Evolutionary conservation across 2,329 filamentous ascomycete species (phyloP), one percentile per base, ranked within the genome.

Genomic region (Arthrinium phaeospermum): DNA sequence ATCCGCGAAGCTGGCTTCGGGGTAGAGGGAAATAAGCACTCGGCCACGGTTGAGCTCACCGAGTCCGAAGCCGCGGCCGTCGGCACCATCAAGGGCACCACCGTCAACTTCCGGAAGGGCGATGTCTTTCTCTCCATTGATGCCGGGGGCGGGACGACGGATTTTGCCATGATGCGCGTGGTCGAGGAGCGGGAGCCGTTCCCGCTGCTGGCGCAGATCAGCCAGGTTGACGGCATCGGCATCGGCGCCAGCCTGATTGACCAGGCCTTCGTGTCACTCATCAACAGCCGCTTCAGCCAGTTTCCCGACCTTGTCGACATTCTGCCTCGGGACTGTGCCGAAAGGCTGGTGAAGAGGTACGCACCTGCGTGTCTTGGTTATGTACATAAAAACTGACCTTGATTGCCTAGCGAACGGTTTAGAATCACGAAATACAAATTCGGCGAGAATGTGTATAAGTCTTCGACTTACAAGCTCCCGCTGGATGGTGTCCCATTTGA

Each of bases 1-100:
- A 85, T 89, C 3, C 75, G 77, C 19, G 78, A 82, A 22, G 85
- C 87, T 0, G 87, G 88, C 0, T 90, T 89, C 73, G 87, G 86
- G 0, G 71, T 76, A 1, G 84, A 84, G 24, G 82, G 84, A 0
- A 76, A 75, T 0, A 74, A 74, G 0, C 85, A 86, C 73, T 77
- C 75, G 0, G 84, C 84, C 3, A 78, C 80, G 0, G 80, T 87
- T 16, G 85, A 86, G 67, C 78, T 87, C 61, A 87, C 85, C 6
- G 85, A 87, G 74, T 84, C 85, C 1, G 85, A 87, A 73, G 85
- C 85, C 0, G 85, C 85, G 1, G 84, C 85, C 0, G 84, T 87
- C 7, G 83, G 84, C 0, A 86, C 84, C 0, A 80, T 86, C 71
- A 86, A 85, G 76, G 82, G 81, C 22, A 82, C 82, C 16, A 77